These are phyloP conservation scores for Trametes maxima DNA, from an alignment of 768 basidiomycete species.

Conservation along the genomic window DNA sequence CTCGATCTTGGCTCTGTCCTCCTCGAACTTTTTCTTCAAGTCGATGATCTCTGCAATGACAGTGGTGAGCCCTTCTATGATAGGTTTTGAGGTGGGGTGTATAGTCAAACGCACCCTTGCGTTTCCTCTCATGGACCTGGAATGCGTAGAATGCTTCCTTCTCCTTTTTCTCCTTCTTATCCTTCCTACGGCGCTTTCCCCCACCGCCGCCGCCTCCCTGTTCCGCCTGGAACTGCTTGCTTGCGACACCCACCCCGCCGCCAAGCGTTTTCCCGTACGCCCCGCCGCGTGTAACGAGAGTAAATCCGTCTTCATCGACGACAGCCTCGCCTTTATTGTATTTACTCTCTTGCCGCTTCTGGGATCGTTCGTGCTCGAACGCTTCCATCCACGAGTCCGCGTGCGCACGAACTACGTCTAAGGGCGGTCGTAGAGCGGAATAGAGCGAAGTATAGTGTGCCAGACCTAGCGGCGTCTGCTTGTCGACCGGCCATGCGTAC, in stretches of 20 bases:
- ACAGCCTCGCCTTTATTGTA: conserved; percentile 85
- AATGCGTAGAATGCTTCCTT: conserved; percentile 80
- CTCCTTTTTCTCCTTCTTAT: conserved; percentile 66
- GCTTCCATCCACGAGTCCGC: conserved; percentile 77
- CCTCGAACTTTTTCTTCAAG: conserved; percentile 80
- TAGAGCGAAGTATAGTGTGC: conserved; percentile 71
- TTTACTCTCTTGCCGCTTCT: conserved; percentile 60
- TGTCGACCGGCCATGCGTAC: conserved; percentile 62
- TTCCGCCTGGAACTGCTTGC: conserved; percentile 53
- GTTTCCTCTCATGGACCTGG: conserved; percentile 88
- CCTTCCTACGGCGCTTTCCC: conserved; percentile 51
- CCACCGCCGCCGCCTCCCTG: conserved; percentile 28
- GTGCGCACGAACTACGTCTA: conserved; percentile 73
- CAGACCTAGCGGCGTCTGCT: conserved; percentile 66
- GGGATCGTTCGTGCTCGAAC: conserved; percentile 73
- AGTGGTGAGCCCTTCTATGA: neutral
- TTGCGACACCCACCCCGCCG: conserved; percentile 69
- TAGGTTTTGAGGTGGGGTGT: neutral
- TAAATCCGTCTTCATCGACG: conserved; percentile 94
- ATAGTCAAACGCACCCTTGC: conserved; percentile 59
- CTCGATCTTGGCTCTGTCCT: conserved; percentile 84
- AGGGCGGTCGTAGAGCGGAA: conserved; percentile 69
- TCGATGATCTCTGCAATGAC: conserved; percentile 50
- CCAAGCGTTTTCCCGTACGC: conserved; percentile 88
- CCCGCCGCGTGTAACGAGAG: conserved; percentile 90